These are phyloP conservation scores for Solanum pinnatisectum DNA, from an alignment of 257 asterid species.

Conservation along the genomic window DNA sequence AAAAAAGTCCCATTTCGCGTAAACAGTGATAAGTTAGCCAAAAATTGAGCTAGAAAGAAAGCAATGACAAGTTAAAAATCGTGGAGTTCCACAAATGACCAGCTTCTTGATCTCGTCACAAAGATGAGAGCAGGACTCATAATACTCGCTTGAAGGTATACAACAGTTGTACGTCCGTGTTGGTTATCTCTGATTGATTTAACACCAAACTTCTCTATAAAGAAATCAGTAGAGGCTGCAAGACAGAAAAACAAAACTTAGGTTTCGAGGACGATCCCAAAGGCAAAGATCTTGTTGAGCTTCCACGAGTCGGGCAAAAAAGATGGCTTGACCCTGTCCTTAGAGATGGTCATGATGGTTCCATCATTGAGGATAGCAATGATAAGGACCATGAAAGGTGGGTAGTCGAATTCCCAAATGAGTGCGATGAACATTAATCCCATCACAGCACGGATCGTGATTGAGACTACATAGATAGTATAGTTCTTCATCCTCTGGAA, in stretches of 20 bases:
- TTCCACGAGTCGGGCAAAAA: constrained; percentile 30
- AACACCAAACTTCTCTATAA: constrained; percentile 21
- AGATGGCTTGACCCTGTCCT: constrained; percentile 31
- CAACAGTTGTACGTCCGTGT: constrained; percentile 46
- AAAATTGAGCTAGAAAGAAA: constrained; percentile 64
- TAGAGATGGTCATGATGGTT: constrained; percentile 31
- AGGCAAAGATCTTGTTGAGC: constrained; percentile 23
- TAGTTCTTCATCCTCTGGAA: constrained; percentile 89
- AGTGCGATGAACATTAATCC: constrained; percentile 30
- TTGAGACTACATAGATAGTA: constrained; percentile 46
- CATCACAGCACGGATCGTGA: constrained; percentile 38
- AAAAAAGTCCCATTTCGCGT: constrained; percentile 57
- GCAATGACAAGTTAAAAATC: constrained; percentile 42
- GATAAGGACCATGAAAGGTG: constrained; percentile 38
- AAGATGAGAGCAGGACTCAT: constrained; percentile 61
- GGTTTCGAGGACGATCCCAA: constrained; percentile 23
- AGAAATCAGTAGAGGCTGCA: constrained; percentile 10
- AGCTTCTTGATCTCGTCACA: constrained; percentile 69
- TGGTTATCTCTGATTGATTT: constrained; percentile 20
- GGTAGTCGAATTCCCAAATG: constrained; percentile 31
- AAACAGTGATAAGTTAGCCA: constrained; percentile 33
- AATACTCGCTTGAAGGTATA: constrained; percentile 71
- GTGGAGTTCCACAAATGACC: constrained; percentile 67
- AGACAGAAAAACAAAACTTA: constrained; percentile 28
- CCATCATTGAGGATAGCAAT: constrained; percentile 35